Conservation (phyloP, 495 filamentous ascomycete genomes). For the Aspergillus diversus region DNA sequence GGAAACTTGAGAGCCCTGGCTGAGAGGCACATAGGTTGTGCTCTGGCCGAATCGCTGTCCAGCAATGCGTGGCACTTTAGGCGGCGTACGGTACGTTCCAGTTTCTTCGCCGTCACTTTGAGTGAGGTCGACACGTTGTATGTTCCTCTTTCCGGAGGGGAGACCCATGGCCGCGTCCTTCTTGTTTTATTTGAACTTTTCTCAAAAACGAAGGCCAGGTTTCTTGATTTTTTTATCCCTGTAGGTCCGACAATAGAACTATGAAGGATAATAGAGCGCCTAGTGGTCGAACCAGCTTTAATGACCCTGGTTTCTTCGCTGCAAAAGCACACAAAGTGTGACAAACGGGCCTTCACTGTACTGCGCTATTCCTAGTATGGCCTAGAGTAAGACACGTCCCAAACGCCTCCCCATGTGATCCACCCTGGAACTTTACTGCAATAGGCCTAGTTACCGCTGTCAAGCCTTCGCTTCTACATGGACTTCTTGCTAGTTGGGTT, state of each 20-base stretch:
- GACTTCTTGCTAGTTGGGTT: no score
- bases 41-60: conserved; percentile 42
- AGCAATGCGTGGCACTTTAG: conserved; percentile 23
- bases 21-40: conserved; percentile 40
- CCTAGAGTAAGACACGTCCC: conserved; percentile 16
- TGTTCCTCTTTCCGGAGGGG: conserved; percentile 15
- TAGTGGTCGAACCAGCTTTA: no score
- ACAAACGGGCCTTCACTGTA: background rate
- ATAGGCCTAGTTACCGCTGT: conserved; percentile 3
- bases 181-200: background rate
- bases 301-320: no score
- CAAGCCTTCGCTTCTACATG: background rate
- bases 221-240: no score
- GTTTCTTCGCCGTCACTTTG: conserved; percentile 1
- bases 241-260: no score
- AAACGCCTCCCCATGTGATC: conserved; percentile 18
- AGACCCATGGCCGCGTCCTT: conserved; percentile 15
- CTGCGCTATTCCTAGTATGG: background rate
- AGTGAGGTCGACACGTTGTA: conserved; percentile 20
- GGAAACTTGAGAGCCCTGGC: conserved; percentile 33
- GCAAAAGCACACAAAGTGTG: background rate
- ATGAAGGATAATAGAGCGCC: no score
- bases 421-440: background rate
- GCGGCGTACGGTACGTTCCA: background rate
- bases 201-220: background rate